Evolutionary conservation across 176 grass and related monocot species (phyloP).

Genomic region (Calamus simplicifolius): DNA sequence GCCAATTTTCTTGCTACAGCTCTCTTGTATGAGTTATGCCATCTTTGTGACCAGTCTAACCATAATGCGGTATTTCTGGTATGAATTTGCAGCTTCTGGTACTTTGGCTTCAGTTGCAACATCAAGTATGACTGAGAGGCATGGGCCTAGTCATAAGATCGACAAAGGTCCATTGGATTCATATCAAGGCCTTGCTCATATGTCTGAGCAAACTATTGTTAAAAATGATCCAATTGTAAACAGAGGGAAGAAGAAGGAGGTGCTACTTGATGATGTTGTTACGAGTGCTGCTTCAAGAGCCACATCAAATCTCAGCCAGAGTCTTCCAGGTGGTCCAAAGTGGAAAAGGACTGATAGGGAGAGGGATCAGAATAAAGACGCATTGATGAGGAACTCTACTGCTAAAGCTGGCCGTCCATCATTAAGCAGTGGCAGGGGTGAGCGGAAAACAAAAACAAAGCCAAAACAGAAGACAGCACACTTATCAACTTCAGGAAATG

Average conservation of each 20-base stretch:
- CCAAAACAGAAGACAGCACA: conserved; percentile 71
- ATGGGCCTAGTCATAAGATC: conserved; percentile 35
- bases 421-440: conserved; percentile 54
- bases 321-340: conserved; percentile 42
- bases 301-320: conserved; percentile 9
- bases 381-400: conserved; percentile 40
- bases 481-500: conserved; percentile 64
- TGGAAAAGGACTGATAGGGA: conserved; percentile 69
- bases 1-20: too few species aligned
- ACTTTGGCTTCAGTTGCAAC: conserved; percentile 13
- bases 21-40: too few species aligned
- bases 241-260: conserved; percentile 29
- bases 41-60: too few species aligned
- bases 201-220: conserved; percentile 14
- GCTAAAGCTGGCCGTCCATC: conserved; percentile 54
- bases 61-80: background rate
- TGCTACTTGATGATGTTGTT: conserved; percentile 31
- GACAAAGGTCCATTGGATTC: conserved; percentile 45
- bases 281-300: conserved; percentile 12
- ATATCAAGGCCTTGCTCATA: conserved; percentile 20
- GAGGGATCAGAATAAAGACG: conserved; percentile 55
- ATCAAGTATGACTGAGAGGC: conserved; percentile 24
- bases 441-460: conserved; percentile 71
- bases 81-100: conserved; percentile 10
- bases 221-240: conserved; percentile 1